Evolutionary conservation across 2,329 filamentous ascomycete species (phyloP).

Genomic region (Colletotrichum sansevieriae): DNA sequence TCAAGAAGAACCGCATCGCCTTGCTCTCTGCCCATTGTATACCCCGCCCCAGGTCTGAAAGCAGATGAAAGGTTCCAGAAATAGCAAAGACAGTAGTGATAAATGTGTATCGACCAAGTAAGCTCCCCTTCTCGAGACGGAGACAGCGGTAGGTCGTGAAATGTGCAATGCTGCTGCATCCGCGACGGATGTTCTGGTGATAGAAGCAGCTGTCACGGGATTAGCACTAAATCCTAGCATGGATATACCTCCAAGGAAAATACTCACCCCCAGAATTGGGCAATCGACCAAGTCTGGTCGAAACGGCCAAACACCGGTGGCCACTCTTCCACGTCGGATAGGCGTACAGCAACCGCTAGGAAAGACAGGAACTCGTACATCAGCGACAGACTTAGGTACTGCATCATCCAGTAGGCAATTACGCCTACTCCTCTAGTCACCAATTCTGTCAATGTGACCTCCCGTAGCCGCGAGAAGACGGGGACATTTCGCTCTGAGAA

Average conservation of each 20-base stretch:
- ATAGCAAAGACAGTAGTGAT: background rate
- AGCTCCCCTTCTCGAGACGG: background rate
- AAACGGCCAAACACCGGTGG: background rate
- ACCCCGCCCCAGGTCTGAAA: background rate
- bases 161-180: background rate
- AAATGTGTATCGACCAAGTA: background rate
- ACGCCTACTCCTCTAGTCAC: background rate
- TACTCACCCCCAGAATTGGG: background rate
- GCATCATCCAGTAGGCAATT: background rate
- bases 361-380: background rate
- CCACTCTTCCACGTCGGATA: background rate
- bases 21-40: background rate
- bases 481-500: background rate
- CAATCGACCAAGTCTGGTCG: background rate
- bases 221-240: background rate
- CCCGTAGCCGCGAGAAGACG: background rate
- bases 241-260: background rate
- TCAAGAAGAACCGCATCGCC: background rate
- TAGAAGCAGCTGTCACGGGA: background rate
- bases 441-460: background rate
- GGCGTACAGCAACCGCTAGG: background rate
- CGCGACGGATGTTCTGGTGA: background rate
- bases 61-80: background rate
- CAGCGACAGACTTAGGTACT: background rate
- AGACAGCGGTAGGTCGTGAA: background rate